Conservation (phyloP, 352 stramenopile genomes). For the Globisporangium recalcitrans region DNA sequence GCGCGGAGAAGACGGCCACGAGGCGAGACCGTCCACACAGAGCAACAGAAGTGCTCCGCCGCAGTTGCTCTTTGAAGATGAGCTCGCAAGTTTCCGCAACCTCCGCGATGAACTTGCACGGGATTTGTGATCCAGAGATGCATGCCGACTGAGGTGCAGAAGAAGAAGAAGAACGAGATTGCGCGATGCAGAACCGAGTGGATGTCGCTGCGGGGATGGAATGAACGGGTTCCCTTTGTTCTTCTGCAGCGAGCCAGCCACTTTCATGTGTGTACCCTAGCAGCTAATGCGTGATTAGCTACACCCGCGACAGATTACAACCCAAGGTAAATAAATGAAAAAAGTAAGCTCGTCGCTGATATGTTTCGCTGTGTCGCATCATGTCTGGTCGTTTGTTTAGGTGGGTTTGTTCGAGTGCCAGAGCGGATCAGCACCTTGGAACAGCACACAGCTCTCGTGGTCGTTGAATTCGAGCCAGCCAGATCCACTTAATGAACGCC, state of each 20-base stretch:
- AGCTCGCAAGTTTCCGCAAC: constrained; percentile 63
- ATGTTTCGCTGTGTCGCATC: too few relatives aligned
- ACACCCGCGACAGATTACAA: background rate
- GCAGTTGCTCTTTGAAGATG: constrained; percentile 64
- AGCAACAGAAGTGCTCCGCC: background rate
- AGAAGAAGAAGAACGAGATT: background rate
- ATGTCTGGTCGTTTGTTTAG: too few relatives aligned
- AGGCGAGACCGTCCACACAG: constrained; percentile 6
- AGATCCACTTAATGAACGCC: too few relatives aligned
- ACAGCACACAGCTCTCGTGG: too few relatives aligned
- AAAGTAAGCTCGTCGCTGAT: background rate
- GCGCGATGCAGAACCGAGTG: background rate
- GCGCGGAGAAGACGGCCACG: background rate
- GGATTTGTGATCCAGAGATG: constrained; percentile 17
- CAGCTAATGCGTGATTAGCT: background rate
- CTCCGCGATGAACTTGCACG: constrained; percentile 63
- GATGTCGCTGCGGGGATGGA: too few relatives aligned
- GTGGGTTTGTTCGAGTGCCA: too few relatives aligned
- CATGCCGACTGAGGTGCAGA: background rate
- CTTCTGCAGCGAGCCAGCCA: background rate
- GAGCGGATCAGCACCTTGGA: too few relatives aligned
- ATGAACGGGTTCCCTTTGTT: too few relatives aligned
- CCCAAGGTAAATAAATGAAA: background rate
- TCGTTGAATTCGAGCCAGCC: too few relatives aligned
- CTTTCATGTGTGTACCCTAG: background rate